Evolutionary conservation across 352 stramenopile species (phyloP), one percentile per base, ranked within the genome.

Genomic region (Phytophthora capsici): DNA sequence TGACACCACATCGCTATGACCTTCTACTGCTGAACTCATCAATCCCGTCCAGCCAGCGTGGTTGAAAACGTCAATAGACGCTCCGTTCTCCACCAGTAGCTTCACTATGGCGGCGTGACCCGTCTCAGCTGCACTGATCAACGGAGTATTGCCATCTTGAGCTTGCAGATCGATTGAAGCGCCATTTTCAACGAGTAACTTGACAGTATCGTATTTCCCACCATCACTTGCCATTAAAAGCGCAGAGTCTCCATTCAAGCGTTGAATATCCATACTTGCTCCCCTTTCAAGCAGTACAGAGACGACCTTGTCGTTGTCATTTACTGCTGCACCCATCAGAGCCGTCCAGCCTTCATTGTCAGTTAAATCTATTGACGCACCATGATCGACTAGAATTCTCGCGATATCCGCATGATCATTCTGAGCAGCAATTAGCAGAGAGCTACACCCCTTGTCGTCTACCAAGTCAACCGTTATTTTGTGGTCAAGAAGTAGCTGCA

Each of bases 81-180:
- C 48, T 6, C 49, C 49, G 40, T 47, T 48, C 6, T 40, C 36
- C 20, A 48, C 26, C 19, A 66, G 20, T 26, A 59, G 17, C 5
- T 38, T 30, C 16, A 66, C 38, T 23, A 66, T 13, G 22, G 36
- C 28, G n/a, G 26, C 20, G 45, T 53, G 37, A 4, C 16, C 57
- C 6, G 19, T 45, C 25, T 30, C 30, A 32, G 38, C 28, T 22
- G 57, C 57, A 38, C 9, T 30, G 10, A 66, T 38, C 12, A 69
- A 30, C 7, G 60, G 45, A 6, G 36, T 56, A 10, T 36, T 25
- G 6, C 28, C 60, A n/a, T 14, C n/a, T 14, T 58, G 28, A 13
- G 13, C 48, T 17, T 13, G 34, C 52, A 10, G 50, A 28, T 69
- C 53, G 36, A 63, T n/a, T 4, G 28, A 52, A 12, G 60, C 60